Conservation (phyloP, 768 basidiomycete genomes). For the Naganishia vaughanmartiniae region DNA sequence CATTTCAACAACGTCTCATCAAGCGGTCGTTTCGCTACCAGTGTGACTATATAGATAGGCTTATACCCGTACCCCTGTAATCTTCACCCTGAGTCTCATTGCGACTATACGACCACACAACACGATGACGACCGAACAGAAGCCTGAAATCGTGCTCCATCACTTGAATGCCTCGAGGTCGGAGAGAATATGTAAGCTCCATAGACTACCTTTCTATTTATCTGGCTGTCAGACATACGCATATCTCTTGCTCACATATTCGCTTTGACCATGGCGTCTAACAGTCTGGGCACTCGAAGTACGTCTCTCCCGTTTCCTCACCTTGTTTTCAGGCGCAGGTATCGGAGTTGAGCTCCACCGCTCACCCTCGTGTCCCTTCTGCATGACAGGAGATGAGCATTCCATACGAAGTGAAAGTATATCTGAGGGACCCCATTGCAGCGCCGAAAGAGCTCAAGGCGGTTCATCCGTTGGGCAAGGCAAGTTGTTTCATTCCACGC, state of each 20-base stretch:
- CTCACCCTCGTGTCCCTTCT: background rate
- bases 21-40: too few species aligned
- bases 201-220: background rate
- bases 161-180: slow-evolving; percentile 47
- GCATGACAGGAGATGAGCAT: slow-evolving; percentile 38
- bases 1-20: too few species aligned
- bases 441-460: slow-evolving; percentile 42
- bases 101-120: background rate
- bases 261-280: too few species aligned
- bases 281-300: slow-evolving; percentile 45
- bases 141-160: slow-evolving; percentile 42
- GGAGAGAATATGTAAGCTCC: slow-evolving; percentile 46
- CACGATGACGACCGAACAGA: slow-evolving; percentile 28
- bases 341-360: too few species aligned
- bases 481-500: slow-evolving; percentile 8
- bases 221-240: background rate
- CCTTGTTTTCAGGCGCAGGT: too few species aligned
- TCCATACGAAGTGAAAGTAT: slow-evolving; percentile 46
- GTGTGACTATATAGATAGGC: background rate
- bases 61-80: background rate
- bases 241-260: too few species aligned
- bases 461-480: slow-evolving; percentile 43
- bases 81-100: background rate
- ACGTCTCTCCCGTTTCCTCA: background rate
- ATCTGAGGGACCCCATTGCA: slow-evolving; percentile 35